Percentiles rank a stretch among this genome's conserved stretches.
phyloP scores from a whole-genome alignment of 768 basidiomycete species.

The Auricularia sp. region DNA sequence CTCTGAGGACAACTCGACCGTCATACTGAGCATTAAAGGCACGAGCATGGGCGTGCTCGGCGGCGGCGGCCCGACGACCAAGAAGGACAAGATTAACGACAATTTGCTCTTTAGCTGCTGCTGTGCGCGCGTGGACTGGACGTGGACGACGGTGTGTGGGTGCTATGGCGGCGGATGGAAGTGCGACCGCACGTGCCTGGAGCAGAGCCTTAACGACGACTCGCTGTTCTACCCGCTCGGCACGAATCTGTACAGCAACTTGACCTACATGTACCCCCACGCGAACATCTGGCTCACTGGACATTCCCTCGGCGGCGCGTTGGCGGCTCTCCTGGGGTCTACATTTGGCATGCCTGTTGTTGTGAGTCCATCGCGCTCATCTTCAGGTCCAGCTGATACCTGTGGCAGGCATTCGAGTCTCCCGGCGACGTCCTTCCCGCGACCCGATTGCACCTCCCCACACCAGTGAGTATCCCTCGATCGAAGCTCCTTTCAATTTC shows the following conservation, averaged over 20 bases:
- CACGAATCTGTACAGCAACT: constrained; percentile 81
- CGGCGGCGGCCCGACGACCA: constrained; percentile 70
- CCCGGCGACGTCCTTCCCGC: constrained; percentile 67
- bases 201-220: constrained; percentile 66
- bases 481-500: not conserved
- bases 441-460: constrained; percentile 72
- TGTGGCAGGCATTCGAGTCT: constrained; percentile 54
- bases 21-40: constrained; percentile 87
- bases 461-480: constrained; percentile 45
- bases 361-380: constrained; percentile 8
- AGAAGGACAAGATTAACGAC: constrained; percentile 90
- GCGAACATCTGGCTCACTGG: constrained; percentile 86
- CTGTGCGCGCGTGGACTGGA: constrained; percentile 88
- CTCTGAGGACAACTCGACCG: constrained; percentile 68
- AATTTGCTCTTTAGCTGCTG: constrained; percentile 95
- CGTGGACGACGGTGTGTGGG: constrained; percentile 87
- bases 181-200: constrained; percentile 75
- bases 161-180: constrained; percentile 68
- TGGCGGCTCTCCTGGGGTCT: constrained; percentile 73
- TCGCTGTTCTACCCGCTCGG: constrained; percentile 84
- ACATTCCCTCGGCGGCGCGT: constrained; percentile 35
- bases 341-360: constrained; percentile 93
- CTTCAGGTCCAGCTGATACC: no score
- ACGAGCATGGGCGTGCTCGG: constrained; percentile 65
- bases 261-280: constrained; percentile 82